phyloP scores from a whole-genome alignment of 2,329 filamentous ascomycete species.

The Fusarium nodosum region DNA sequence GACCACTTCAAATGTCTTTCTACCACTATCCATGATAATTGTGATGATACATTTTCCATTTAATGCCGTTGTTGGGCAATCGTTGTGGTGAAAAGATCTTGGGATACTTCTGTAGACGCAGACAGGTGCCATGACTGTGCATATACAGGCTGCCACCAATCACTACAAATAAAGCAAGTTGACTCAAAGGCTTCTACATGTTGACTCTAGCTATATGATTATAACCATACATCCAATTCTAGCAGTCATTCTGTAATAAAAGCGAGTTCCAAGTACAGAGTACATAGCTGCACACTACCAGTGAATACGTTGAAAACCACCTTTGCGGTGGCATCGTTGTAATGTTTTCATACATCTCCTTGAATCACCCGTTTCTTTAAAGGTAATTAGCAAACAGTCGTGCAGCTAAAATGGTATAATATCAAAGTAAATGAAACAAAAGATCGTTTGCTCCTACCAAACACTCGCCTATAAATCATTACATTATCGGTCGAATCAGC shows the following conservation, averaged over 20 bases:
- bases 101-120: not conserved
- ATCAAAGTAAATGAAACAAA: conserved; percentile 7
- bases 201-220: not conserved
- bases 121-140: conserved; percentile 15
- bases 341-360: not conserved
- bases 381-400: not conserved
- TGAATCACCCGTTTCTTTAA: too few species aligned
- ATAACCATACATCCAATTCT: not conserved
- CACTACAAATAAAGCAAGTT: not conserved
- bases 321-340: not conserved
- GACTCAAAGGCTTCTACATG: not conserved
- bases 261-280: not conserved
- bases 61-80: not conserved
- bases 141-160: not conserved
- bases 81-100: not conserved
- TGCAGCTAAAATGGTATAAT: not conserved
- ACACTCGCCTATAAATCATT: conserved; percentile 14
- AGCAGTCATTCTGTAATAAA: not conserved
- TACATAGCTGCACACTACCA: not conserved
- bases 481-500: not conserved
- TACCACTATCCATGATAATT: too few species aligned
- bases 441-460: conserved; percentile 14
- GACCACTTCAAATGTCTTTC: not conserved
- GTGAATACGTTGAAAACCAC: not conserved
- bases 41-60: not conserved